phyloP scores from a whole-genome alignment of 768 basidiomycete species.

The Brasilioporus rufonigricans region DNA sequence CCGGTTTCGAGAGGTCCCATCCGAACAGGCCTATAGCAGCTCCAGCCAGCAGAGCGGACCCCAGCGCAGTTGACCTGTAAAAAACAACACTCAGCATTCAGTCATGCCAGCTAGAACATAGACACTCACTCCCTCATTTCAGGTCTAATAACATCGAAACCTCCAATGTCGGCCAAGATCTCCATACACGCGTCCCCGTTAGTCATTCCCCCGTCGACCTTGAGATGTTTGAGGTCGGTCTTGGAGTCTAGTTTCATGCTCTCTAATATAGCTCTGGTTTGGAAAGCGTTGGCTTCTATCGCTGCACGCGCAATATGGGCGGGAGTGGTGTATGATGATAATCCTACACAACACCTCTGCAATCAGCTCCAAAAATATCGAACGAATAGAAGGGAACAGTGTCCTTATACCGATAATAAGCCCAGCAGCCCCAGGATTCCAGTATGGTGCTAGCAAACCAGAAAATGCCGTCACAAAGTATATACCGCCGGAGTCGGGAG shows the following conservation, averaged over 20 bases:
- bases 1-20: slow-evolving; percentile 85
- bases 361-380: not conserved
- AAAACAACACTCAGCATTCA: not conserved
- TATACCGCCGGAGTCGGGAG: slow-evolving; percentile 78
- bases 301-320: slow-evolving; percentile 94
- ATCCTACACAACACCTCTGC: slow-evolving; percentile 37
- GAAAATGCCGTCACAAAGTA: slow-evolving; percentile 98
- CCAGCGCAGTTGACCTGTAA: slow-evolving; percentile 88
- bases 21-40: slow-evolving; percentile 85
- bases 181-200: slow-evolving; percentile 89
- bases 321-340: slow-evolving; percentile 87
- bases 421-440: slow-evolving; percentile 92
- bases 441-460: slow-evolving; percentile 94
- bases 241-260: slow-evolving; percentile 93
- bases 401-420: slow-evolving; percentile 65
- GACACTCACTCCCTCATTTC: slow-evolving; percentile 90
- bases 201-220: slow-evolving; percentile 98
- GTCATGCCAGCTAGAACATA: not conserved
- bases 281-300: slow-evolving; percentile 94
- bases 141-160: slow-evolving; percentile 88
- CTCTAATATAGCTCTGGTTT: slow-evolving; percentile 92
- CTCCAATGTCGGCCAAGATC: slow-evolving; percentile 84
- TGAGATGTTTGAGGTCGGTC: slow-evolving; percentile 75
- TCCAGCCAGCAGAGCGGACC: slow-evolving; percentile 91
- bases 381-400: slow-evolving; percentile 3